These are phyloP conservation scores for Berberis vulgaris DNA, from an alignment of 164 flowering plant genomes.

Conservation along the genomic window DNA sequence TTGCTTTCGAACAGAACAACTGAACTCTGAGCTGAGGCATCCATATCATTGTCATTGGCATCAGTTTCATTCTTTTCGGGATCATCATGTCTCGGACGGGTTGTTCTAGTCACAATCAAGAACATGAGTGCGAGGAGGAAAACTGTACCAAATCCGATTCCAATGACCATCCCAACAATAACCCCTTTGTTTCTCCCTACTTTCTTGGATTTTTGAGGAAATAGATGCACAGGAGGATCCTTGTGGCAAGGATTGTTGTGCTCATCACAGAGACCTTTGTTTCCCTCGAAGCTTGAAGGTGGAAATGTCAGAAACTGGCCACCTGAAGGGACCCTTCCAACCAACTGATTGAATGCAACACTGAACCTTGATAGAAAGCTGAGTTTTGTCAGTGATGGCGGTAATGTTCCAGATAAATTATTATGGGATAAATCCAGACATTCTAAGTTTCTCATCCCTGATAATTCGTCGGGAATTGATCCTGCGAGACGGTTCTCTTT, in stretches of 20 bases:
- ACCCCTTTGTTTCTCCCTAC: constrained; percentile 17
- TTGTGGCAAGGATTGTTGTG: constrained; percentile 20
- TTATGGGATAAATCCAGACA: constrained; percentile 50
- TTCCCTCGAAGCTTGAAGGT: constrained; percentile 53
- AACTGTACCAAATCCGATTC: constrained; percentile 32
- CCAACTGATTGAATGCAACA: constrained; percentile 55
- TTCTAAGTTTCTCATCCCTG: constrained; percentile 45
- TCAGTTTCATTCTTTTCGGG: constrained; percentile 24
- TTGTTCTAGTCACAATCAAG: constrained; percentile 21
- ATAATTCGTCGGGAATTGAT: constrained; percentile 35
- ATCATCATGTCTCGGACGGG: constrained; percentile 19
- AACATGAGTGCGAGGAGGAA: constrained; percentile 28
- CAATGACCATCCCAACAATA: constrained; percentile 33
- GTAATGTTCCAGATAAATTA: constrained; percentile 41
- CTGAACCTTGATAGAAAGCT: constrained; percentile 45
- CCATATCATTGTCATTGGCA: constrained; percentile 19
- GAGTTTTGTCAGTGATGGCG: constrained; percentile 30
- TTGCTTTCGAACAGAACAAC: constrained; percentile 43
- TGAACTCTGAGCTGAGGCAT: constrained; percentile 27
- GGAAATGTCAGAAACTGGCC: constrained; percentile 58
- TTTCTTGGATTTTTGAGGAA: constrained; percentile 1
- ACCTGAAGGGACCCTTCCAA: constrained; percentile 45
- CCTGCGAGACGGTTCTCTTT: constrained; percentile 36
- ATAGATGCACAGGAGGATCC: neutral
- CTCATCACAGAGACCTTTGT: constrained; percentile 41